A percentile compares a stretch with the other conserved stretches of the same genome.
phyloP scores from a whole-genome alignment of 2,329 filamentous ascomycete species.

The Nigrograna mackinnonii region DNA sequence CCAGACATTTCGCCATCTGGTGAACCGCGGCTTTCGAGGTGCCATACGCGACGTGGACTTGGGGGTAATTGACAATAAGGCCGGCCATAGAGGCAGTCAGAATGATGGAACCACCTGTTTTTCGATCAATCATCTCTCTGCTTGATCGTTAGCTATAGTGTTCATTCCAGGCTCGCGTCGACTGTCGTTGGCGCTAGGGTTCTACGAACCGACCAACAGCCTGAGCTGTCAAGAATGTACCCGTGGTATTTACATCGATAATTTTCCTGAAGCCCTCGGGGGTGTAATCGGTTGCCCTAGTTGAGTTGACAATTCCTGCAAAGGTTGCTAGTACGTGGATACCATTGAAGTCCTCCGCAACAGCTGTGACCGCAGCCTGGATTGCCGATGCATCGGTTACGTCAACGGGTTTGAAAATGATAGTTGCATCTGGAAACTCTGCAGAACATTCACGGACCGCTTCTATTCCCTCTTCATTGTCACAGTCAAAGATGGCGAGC shows the following conservation, averaged over 20 bases:
- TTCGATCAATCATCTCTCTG: neutral
- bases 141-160: too few species aligned
- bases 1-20: slow-evolving; percentile 19
- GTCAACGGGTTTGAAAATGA: too few species aligned
- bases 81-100: neutral
- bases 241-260: neutral
- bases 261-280: neutral
- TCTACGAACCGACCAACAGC: too few species aligned
- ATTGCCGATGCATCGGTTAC: too few species aligned
- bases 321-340: neutral
- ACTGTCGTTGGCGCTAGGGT: too few species aligned
- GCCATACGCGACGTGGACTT: slow-evolving; percentile 83
- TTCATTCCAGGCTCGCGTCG: too few species aligned
- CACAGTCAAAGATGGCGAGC: too few species aligned
- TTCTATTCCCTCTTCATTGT: too few species aligned
- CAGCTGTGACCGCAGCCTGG: too few species aligned
- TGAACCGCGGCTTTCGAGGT: slow-evolving; percentile 46
- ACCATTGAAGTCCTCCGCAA: too few species aligned
- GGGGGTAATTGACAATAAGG: slow-evolving; percentile 53
- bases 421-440: too few species aligned
- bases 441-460: too few species aligned
- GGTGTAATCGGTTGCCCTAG: neutral
- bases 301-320: neutral
- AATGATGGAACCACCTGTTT: neutral
- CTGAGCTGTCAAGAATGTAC: neutral